Evolutionary conservation across 805 yeast genomes (phyloP).

Genomic region (Kregervanrija delftensis): DNA sequence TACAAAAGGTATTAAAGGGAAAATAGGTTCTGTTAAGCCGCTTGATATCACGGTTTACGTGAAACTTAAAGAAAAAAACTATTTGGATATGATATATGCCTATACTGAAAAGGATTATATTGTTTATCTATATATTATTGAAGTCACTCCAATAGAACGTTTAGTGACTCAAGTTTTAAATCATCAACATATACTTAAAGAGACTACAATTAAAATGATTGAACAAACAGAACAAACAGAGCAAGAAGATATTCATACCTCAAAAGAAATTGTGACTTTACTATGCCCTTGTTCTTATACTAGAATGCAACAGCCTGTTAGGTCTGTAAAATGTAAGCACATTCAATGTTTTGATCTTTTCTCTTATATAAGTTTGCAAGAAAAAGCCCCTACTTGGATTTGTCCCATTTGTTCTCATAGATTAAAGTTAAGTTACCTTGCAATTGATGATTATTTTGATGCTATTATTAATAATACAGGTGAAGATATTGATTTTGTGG

Average conservation of each 20-base stretch:
- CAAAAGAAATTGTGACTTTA: conserved; percentile 53
- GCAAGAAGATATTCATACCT: conserved; percentile 68
- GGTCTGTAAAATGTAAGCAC: conserved; percentile 69
- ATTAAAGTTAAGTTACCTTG: conserved; percentile 50
- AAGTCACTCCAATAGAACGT: conserved; percentile 33
- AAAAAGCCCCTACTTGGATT: conserved; percentile 75
- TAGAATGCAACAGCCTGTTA: conserved; percentile 64
- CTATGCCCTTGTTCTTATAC: conserved; percentile 75
- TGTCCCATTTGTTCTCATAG: conserved; percentile 74
- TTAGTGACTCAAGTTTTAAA: conserved; percentile 35
- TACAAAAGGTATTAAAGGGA: conserved; percentile 69
- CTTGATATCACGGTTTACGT: conserved; percentile 61
- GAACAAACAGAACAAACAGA: conserved; percentile 34
- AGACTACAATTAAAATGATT: conserved; percentile 33
- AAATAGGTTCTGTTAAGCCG: conserved; percentile 74
- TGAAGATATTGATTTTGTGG: conserved; percentile 57
- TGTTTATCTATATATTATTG: conserved; percentile 54
- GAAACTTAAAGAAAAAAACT: conserved; percentile 27
- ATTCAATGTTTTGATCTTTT: conserved; percentile 83
- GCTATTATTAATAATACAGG: conserved; percentile 51
- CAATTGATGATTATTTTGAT: conserved; percentile 65
- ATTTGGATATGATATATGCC: conserved; percentile 49
- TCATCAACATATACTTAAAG: conserved; percentile 46
- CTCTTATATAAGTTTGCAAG: conserved; percentile 67
- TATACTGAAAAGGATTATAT: conserved; percentile 45